Base-by-base conservation (phyloP, 1,284 basidiomycete species). In the Sanguinoderma infundibulare region DNA sequence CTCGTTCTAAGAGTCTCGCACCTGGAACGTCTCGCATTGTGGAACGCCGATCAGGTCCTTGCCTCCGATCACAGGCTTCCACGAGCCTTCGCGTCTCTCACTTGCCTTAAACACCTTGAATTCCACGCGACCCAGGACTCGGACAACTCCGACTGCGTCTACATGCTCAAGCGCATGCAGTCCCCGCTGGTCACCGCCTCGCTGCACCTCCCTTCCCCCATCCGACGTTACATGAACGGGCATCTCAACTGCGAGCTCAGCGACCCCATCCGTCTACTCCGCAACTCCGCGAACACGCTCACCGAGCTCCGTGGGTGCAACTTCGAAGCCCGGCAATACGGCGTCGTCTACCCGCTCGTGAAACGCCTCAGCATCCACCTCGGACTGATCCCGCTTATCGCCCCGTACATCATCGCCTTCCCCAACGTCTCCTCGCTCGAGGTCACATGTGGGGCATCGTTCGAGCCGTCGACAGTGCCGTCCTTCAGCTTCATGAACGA, bases 31-130 rank as follows among this genome's bases (percentile, higher is more conserved):
- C 59, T 60, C 28, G 53, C 26, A 0, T 17, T 60, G 22, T 42
- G 14, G 28, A 24, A 55, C 8, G 59, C 53, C n/a, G 54, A 60
- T 17, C 28, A 60, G 6, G 20, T 60, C 28, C 54, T 60, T 28
- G 39, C 59, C 24, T 60, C 59, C 14, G 49, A 60, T n/a, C 39
- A 53, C 20, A 32, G 59, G 15, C 54, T 60, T 12, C 54, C 59
- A 15, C 49, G 24, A 10, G 59, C 59, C 30, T 52, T 60, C 24
- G 59, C 59, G 8, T 36, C 47, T 17, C 47, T 56, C n/a, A 56
- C 53, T n/a, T 60, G 54, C 30, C 53, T 60, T 49, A 55, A 56
- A 40, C 59, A 60, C 35, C 44, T 60, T 39, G 54, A 44, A n/a
- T 51, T 60, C 54, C 50, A 40, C 39, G 49, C 47, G 9, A 42